These are phyloP conservation scores for Quercus ilex DNA, from an alignment of 306 rosid genomes.

Conservation along the genomic window DNA sequence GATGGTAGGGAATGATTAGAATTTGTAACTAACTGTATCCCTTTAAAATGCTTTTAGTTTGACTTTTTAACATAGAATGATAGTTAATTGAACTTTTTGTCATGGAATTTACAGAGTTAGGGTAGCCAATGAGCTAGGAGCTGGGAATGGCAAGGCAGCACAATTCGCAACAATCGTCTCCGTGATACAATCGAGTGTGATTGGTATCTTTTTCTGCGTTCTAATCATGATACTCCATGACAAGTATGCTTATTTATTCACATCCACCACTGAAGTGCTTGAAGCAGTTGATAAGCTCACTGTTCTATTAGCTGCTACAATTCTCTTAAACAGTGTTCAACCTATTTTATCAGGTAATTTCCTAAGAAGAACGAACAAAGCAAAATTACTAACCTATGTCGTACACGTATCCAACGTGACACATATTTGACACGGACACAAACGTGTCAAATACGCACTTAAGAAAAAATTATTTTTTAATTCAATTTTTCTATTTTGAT, in stretches of 20 bases:
- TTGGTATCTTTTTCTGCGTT: conserved; percentile 42
- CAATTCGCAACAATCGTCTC: conserved; percentile 52
- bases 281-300: conserved; percentile 42
- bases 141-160: conserved; percentile 67
- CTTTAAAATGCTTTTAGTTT: too few relatives aligned
- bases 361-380: too few relatives aligned
- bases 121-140: conserved; percentile 73
- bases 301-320: conserved; percentile 45
- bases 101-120: conserved; percentile 43
- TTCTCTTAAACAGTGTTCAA: conserved; percentile 69
- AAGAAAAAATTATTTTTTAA: too few relatives aligned
- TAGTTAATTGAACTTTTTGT: not conserved
- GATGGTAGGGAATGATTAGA: too few relatives aligned
- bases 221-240: conserved; percentile 33
- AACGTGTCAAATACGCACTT: too few relatives aligned
- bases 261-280: conserved; percentile 41
- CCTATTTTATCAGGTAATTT: conserved; percentile 62
- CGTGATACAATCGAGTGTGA: conserved; percentile 41
- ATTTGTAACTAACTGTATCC: too few relatives aligned
- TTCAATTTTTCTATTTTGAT: too few relatives aligned
- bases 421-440: too few relatives aligned
- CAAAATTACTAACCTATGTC: too few relatives aligned
- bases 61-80: too few relatives aligned
- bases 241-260: conserved; percentile 54
- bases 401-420: too few relatives aligned